Evolutionary conservation across 345 rosid species (phyloP), one percentile per base, ranked within the genome.

Genomic region (Populus euphratica): DNA sequence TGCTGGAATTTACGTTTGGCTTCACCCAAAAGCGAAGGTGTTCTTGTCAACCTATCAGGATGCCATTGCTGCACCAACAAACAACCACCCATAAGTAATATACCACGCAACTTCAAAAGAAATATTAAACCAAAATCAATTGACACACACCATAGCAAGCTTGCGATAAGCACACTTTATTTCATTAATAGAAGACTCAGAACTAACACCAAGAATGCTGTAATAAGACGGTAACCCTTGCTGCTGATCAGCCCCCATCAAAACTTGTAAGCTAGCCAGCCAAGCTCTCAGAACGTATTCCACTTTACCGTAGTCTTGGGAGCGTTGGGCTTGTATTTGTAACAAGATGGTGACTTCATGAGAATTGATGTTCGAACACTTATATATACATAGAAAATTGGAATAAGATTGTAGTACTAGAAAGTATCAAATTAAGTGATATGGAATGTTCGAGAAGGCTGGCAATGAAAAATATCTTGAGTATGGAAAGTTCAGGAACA

Each of bases 1-100:
- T 86, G 85, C 83, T 89, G 92, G 78, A 91, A 91, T 63, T 74
- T 88, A 6, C 83, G 79, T 78, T 89, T 89, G 39, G 90, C 89
- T 74, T 85, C 64, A 25, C 84, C 73, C 75, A 81, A 73, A 39
- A 87, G 17, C 80, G 91, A 79, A 6, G 89, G 89, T 5, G 78
- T 81, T 56, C 68, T 85, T 1, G 86, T 74, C 94, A 89, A 84
- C 73, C 83, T 83, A 76, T 90, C 94, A 0, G 92, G 94, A 81
- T 90, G 91, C 92, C 92, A 89, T 85, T 79, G 76, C 94, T 90
- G 77, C 81, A 49, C 54, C 47, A 39, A 64, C 7, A 61, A 33
- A 29, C 75, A 43, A 16, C 27, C 25, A 29, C 62, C 17, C 25
- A 27, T 69, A 69, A 20, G n/a, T 27, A n/a, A 27, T 49, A 49